Conservation (phyloP, 2,329 filamentous ascomycete species). For the Arachnomyces sp. region DNA sequence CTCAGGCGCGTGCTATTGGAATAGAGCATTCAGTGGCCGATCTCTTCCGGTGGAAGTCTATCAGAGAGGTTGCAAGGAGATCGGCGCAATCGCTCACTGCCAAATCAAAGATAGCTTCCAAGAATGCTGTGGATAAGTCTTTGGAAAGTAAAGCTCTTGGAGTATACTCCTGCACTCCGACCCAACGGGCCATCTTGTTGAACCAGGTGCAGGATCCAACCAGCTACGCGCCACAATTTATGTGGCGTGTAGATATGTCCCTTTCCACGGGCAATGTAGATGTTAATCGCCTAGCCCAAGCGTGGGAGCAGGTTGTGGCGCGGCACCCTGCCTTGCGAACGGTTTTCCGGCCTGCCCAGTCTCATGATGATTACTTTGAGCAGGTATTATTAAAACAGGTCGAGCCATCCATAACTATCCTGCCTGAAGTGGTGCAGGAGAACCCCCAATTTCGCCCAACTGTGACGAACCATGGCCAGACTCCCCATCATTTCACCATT, state of each 20-base stretch:
- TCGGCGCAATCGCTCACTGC: too few species aligned
- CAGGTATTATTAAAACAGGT: conserved; percentile 9
- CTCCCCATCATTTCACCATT: conserved; percentile 2
- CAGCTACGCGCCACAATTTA: conserved; percentile 4
- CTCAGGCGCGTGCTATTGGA: neutral
- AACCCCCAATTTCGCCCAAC: conserved; percentile 21
- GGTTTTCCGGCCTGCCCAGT: conserved; percentile 24
- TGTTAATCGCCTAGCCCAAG: conserved; percentile 16
- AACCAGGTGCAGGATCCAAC: conserved; percentile 6
- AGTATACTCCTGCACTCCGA: conserved; percentile 22
- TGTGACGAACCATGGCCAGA: conserved; percentile 20
- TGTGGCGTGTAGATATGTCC: conserved; percentile 3
- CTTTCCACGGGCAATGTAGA: conserved; percentile 12
- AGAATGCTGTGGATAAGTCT: too few species aligned
- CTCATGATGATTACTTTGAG: conserved; percentile 10
- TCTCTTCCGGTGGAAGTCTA: conserved; percentile 2
- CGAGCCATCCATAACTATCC: conserved; percentile 17
- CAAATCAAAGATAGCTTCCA: too few species aligned
- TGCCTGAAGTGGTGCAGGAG: conserved; percentile 19
- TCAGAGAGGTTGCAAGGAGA: neutral
- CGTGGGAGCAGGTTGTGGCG: conserved; percentile 24
- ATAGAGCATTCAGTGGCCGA: conserved; percentile 4
- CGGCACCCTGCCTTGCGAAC: conserved; percentile 29
- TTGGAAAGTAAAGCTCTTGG: too few species aligned
- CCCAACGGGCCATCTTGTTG: conserved; percentile 15